Conservation (phyloP, 768 basidiomycete genomes). For the Cystobasidiopsis lactophilus region DNA sequence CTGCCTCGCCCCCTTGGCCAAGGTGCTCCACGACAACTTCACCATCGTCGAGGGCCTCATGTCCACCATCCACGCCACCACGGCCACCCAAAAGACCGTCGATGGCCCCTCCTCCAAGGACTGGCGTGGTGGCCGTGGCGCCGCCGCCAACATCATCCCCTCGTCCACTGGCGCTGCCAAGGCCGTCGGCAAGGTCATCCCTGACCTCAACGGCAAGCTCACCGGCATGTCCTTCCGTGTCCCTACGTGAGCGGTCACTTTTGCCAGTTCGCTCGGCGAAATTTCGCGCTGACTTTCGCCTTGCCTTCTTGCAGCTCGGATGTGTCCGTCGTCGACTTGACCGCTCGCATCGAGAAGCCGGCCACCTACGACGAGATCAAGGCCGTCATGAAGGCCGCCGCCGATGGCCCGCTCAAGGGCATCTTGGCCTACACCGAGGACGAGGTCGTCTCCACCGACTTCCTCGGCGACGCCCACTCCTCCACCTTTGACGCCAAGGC, state of each 20-base stretch:
- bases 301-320: neutral
- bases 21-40: constrained; percentile 92
- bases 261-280: too few relatives aligned
- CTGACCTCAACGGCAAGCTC: constrained; percentile 85
- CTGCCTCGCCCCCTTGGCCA: constrained; percentile 97
- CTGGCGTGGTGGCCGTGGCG: constrained; percentile 91
- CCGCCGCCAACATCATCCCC: constrained; percentile 96
- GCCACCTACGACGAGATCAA: constrained; percentile 84
- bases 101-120: constrained; percentile 88
- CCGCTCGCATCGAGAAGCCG: constrained; percentile 67
- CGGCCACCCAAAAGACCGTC: constrained; percentile 30
- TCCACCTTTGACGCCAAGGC: constrained; percentile 85
- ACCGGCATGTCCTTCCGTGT: constrained; percentile 88
- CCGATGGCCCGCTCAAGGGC: constrained; percentile 40
- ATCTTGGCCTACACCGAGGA: constrained; percentile 85
- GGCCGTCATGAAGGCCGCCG: constrained; percentile 52
- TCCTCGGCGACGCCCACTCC: constrained; percentile 41
- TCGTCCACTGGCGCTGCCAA: constrained; percentile 98
- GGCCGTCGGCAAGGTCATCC: constrained; percentile 45
- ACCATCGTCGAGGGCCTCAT: constrained; percentile 92
- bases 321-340: constrained; percentile 35
- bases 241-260: constrained; percentile 46
- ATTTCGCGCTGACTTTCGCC: neutral
- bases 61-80: constrained; percentile 83
- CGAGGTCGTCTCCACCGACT: constrained; percentile 78